phyloP scores from a whole-genome alignment of 2,329 filamentous ascomycete genomes.

The Hypoxylon sp. region DNA sequence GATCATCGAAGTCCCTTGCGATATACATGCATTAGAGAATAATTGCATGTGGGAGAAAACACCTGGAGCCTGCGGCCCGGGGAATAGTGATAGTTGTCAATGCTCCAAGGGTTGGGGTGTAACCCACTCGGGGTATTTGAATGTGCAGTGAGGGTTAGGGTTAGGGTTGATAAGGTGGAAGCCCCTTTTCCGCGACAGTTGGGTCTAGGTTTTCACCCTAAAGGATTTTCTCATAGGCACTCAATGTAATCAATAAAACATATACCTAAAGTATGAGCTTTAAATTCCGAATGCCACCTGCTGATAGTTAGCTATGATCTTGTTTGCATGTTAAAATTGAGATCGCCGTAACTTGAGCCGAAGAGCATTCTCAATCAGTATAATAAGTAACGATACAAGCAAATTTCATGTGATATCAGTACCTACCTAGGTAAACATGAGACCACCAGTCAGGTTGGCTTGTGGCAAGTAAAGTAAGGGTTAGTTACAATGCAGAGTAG shows the following conservation, averaged over 20 bases:
- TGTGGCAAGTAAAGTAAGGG: no score
- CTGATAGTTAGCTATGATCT: no score
- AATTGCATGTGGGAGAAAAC: conserved; percentile 36
- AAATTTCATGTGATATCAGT: no score
- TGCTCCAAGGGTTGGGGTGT: conserved; percentile 22
- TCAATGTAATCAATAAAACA: not conserved
- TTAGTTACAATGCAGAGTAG: no score
- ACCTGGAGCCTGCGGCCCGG: conserved; percentile 25
- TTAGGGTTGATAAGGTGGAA: not conserved
- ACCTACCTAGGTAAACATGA: no score
- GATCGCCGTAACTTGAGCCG: no score
- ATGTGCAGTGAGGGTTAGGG: conserved; percentile 9
- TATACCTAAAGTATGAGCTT: not conserved
- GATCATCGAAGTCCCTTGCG: conserved; percentile 33
- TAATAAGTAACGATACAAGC: no score
- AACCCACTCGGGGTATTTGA: not conserved
- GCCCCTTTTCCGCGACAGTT: not conserved
- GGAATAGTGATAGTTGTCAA: conserved; percentile 18
- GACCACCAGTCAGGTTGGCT: no score
- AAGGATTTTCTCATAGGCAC: not conserved
- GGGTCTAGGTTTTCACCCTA: not conserved
- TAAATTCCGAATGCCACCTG: no score
- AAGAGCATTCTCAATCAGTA: no score
- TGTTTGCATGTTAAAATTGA: no score
- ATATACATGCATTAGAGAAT: conserved; percentile 27